These are phyloP conservation scores for Dalbergia cochinchinensis DNA, from an alignment of 306 rosid species.

Conservation along the genomic window DNA sequence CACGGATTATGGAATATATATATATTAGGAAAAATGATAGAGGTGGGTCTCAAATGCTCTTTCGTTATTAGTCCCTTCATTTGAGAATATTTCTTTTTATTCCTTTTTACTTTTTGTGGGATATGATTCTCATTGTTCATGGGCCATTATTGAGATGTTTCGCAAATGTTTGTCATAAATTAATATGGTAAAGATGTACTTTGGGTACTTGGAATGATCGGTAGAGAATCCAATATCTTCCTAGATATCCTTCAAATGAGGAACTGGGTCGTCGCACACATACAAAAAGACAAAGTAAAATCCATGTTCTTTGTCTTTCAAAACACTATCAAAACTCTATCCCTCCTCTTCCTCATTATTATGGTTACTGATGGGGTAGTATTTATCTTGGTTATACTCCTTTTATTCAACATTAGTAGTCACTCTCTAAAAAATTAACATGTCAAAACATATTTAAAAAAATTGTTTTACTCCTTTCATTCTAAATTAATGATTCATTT, in stretches of 20 bases:
- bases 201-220: conserved; percentile 39
- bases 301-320: conserved; percentile 33
- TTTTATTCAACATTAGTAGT: too few relatives aligned
- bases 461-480: too few relatives aligned
- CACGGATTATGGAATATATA: conserved; percentile 5
- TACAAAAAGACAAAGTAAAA: conserved; percentile 46
- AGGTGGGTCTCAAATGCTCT: conserved; percentile 36
- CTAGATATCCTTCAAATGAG: conserved; percentile 48
- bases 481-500: too few relatives aligned
- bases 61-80: conserved; percentile 13
- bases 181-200: conserved; percentile 43
- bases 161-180: conserved; percentile 20
- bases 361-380: conserved; percentile 27
- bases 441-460: too few relatives aligned
- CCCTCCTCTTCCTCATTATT: conserved; percentile 2
- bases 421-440: too few relatives aligned
- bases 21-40: background rate
- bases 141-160: conserved; percentile 28
- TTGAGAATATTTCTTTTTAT: background rate
- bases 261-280: conserved; percentile 53
- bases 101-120: conserved; percentile 36
- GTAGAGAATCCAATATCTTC: conserved; percentile 59
- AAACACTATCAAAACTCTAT: conserved; percentile 43
- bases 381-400: conserved; percentile 20
- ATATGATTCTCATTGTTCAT: conserved; percentile 34